These are phyloP conservation scores for Brassica incana DNA, from an alignment of 345 rosid genomes.

Conservation along the genomic window DNA sequence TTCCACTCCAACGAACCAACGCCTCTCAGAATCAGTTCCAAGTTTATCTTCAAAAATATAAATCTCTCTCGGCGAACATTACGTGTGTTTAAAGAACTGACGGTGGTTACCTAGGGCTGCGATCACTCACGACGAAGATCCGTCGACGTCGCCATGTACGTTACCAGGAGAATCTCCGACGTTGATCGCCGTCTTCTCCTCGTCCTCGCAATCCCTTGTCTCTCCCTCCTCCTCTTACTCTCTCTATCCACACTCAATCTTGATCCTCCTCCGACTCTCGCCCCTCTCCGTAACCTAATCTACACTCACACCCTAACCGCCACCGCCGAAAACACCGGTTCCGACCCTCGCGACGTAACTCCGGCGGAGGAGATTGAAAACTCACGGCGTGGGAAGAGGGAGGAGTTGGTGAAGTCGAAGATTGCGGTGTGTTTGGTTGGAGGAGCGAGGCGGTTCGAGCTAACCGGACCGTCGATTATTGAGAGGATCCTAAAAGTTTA, in stretches of 20 bases:
- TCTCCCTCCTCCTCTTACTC: conserved; percentile 39
- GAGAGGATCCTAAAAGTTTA: conserved; percentile 60
- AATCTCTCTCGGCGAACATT: background rate
- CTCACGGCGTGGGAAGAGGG: background rate
- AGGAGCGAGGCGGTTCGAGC: conserved; percentile 87
- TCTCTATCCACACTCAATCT: conserved; percentile 26
- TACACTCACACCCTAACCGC: conserved; percentile 33
- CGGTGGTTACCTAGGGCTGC: background rate
- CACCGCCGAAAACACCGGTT: conserved; percentile 9
- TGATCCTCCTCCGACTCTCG: conserved; percentile 36
- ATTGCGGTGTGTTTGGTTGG: conserved; percentile 93
- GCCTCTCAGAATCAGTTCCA: conserved; percentile 15
- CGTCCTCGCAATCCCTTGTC: conserved; percentile 32
- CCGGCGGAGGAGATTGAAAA: background rate
- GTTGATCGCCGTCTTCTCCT: conserved; percentile 51
- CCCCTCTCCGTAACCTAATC: conserved; percentile 34
- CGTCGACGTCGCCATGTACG: conserved; percentile 23
- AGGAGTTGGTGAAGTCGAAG: conserved; percentile 45
- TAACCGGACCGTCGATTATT: conserved; percentile 82
- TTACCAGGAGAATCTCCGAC: conserved; percentile 42
- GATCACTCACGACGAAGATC: background rate
- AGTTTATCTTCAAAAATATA: background rate
- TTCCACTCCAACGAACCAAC: conserved; percentile 31
- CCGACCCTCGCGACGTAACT: background rate
- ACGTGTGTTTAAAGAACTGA: conserved; percentile 1